A percentile compares a stretch with the other conserved stretches of the same genome.
Conservation (phyloP, 108 stramenopile genomes). For the Pseudonitzschia pungens region DNA sequence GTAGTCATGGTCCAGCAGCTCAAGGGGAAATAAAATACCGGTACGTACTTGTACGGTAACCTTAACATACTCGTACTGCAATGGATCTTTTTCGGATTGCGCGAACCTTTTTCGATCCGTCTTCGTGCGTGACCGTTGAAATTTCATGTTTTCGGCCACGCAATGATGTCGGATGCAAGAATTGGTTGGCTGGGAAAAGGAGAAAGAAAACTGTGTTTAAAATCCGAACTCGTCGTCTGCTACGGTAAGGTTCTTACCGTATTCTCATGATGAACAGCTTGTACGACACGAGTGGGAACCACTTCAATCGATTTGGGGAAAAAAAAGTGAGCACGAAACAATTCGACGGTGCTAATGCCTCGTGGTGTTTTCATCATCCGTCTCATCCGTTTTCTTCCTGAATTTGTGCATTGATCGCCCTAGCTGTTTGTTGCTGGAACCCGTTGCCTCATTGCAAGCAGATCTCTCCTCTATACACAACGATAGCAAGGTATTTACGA, state of each 20-base stretch:
- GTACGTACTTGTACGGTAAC: no score
- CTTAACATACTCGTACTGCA: neutral
- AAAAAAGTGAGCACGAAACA: no score
- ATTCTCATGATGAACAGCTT: neutral
- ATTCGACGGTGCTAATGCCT: neutral
- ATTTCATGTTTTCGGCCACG: constrained; percentile 3
- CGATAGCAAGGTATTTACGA: neutral
- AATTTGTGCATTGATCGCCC: neutral
- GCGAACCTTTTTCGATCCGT: neutral
- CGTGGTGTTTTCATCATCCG: neutral
- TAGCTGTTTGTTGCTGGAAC: neutral
- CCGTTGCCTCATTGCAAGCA: neutral
- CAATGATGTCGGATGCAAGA: neutral
- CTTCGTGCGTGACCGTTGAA: neutral
- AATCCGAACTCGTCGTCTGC: neutral
- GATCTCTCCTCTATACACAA: neutral
- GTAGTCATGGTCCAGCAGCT: no score
- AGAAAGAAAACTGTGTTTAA: neutral
- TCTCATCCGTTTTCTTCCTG: constrained; percentile 1
- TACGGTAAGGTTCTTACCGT: no score
- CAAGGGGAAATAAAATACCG: no score
- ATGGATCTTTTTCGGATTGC: neutral
- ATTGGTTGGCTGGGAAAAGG: constrained; percentile 2
- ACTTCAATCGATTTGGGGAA: neutral
- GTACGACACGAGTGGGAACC: neutral